Evolutionary conservation across 805 yeast genomes (phyloP).

Genomic region (Danielia oregonensis): DNA sequence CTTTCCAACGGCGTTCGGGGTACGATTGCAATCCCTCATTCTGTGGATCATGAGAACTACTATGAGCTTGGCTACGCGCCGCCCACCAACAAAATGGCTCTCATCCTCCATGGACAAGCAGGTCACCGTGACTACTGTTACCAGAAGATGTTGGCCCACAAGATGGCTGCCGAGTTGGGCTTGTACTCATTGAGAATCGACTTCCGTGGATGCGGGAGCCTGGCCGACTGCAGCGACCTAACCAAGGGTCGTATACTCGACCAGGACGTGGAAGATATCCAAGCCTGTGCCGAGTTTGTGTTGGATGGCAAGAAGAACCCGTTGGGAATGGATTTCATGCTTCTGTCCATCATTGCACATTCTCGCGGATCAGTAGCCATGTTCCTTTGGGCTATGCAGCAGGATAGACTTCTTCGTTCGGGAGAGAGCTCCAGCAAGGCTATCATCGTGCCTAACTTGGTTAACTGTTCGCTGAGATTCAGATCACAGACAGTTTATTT

Average conservation of each 20-base stretch:
- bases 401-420: conserved; percentile 31
- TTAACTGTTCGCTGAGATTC: conserved; percentile 74
- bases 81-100: conserved; percentile 47
- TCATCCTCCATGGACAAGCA: conserved; percentile 79
- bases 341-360: conserved; percentile 67
- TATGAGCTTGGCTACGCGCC: conserved; percentile 29
- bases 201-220: conserved; percentile 81
- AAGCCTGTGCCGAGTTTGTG: conserved; percentile 30
- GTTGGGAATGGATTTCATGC: conserved; percentile 38
- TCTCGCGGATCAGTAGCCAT: conserved; percentile 77
- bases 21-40: conserved; percentile 37
- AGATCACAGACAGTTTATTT: conserved; percentile 45
- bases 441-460: conserved; percentile 55
- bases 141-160: conserved; percentile 58
- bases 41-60: conserved; percentile 22
- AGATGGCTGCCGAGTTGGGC: conserved; percentile 56
- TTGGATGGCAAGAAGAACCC: conserved; percentile 28
- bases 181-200: conserved; percentile 71
- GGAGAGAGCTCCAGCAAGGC: conserved; percentile 25
- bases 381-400: conserved; percentile 63
- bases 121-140: conserved; percentile 83
- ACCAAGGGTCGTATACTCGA: conserved; percentile 51
- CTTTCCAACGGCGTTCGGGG: conserved; percentile 33
- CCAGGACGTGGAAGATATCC: conserved; percentile 70
- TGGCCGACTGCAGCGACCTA: conserved; percentile 46